These are phyloP conservation scores for Ormosia emarginata DNA, from an alignment of 306 rosid species.

Conservation along the genomic window DNA sequence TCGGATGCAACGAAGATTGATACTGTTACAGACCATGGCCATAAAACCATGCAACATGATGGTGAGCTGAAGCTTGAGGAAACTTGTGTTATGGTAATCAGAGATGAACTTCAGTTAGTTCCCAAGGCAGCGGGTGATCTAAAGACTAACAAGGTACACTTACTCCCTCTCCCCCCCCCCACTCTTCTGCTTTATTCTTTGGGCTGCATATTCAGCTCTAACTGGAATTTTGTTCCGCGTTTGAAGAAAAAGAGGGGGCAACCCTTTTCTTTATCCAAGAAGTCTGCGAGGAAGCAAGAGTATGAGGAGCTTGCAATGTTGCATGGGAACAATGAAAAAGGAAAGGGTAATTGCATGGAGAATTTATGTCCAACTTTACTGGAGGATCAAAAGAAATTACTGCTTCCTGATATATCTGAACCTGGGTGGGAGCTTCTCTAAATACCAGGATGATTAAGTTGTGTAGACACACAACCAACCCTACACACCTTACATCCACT, in stretches of 20 bases:
- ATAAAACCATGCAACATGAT: constrained; percentile 26
- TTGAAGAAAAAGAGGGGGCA: constrained; percentile 55
- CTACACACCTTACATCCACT: not conserved
- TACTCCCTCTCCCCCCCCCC: not conserved
- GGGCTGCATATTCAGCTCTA: not conserved
- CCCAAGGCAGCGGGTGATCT: constrained; percentile 21
- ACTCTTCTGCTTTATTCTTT: not conserved
- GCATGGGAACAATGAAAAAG: constrained; percentile 33
- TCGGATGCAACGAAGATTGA: constrained; percentile 28
- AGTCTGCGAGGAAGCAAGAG: constrained; percentile 70
- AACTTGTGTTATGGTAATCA: constrained; percentile 65
- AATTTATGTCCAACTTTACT: constrained; percentile 8
- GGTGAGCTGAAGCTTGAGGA: constrained; percentile 49
- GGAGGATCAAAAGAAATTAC: constrained; percentile 19
- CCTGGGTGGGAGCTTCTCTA: constrained; percentile 88
- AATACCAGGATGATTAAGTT: constrained; percentile 7
- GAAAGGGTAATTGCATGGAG: constrained; percentile 20
- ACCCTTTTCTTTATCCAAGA: constrained; percentile 55
- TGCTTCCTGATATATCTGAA: constrained; percentile 37
- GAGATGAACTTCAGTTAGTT: constrained; percentile 44
- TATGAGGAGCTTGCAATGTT: constrained; percentile 65
- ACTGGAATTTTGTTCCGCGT: not conserved
- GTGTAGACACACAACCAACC: constrained; percentile 33
- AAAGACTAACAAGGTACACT: constrained; percentile 56
- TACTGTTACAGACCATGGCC: constrained; percentile 21